Percentiles rank a stretch among this genome's conserved stretches.
Conservation (phyloP, 2,329 filamentous ascomycete genomes). For the Xylaria sp. region DNA sequence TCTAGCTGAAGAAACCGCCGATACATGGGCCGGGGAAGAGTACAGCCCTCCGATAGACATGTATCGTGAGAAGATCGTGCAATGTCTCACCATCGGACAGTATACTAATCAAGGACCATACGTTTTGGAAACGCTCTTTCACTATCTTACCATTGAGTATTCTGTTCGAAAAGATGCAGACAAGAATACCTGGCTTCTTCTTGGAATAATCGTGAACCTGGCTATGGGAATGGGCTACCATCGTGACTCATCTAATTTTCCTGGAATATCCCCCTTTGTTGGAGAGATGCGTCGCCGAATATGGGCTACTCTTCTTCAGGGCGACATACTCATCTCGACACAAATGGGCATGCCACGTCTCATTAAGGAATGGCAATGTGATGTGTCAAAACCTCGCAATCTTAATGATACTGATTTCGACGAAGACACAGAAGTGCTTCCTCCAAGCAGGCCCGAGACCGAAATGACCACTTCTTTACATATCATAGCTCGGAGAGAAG, state of each 20-base stretch:
- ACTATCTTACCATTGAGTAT: slow-evolving; percentile 59
- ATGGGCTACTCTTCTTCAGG: slow-evolving; percentile 53
- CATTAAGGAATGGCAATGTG: slow-evolving; percentile 52
- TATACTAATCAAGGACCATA: slow-evolving; percentile 56
- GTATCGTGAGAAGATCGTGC: slow-evolving; percentile 56
- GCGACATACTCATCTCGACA: slow-evolving; percentile 59
- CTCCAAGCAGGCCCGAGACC: slow-evolving; percentile 52
- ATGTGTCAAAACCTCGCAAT: slow-evolving; percentile 56
- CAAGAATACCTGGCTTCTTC: slow-evolving; percentile 56
- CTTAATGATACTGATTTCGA: slow-evolving; percentile 60
- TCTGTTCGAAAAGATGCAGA: slow-evolving; percentile 58
- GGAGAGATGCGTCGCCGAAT: slow-evolving; percentile 50
- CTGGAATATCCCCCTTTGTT: slow-evolving; percentile 51
- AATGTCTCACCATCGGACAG: slow-evolving; percentile 57
- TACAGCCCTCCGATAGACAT: slow-evolving; percentile 50
- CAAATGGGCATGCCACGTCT: slow-evolving; percentile 58
- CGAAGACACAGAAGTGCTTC: slow-evolving; percentile 54
- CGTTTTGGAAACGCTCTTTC: slow-evolving; percentile 58
- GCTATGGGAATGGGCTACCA: slow-evolving; percentile 62
- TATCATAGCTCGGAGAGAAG: slow-evolving; percentile 56
- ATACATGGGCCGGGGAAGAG: slow-evolving; percentile 27
- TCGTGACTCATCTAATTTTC: slow-evolving; percentile 48
- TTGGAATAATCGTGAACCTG: slow-evolving; percentile 55
- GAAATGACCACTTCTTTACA: slow-evolving; percentile 58
- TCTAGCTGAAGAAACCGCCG: slow-evolving; percentile 52